These are phyloP conservation scores for Tuber indicum DNA, from an alignment of 495 filamentous ascomycete genomes.

Conservation along the genomic window DNA sequence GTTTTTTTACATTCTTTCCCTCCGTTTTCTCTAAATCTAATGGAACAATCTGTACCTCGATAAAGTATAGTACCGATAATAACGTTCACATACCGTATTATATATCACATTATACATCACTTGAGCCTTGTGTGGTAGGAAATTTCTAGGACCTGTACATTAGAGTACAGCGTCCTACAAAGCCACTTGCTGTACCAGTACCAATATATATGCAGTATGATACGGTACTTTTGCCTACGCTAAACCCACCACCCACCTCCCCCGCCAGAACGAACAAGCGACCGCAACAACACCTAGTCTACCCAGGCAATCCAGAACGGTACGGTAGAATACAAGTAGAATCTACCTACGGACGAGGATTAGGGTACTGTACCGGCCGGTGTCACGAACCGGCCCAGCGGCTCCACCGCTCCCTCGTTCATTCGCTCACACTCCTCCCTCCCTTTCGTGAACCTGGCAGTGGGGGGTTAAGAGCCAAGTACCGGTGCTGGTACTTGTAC, in stretches of 20 bases:
- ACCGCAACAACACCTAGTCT: no score
- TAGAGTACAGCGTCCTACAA: no score
- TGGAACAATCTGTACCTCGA: not conserved
- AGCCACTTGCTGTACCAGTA: no score
- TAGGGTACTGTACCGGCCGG: conserved; percentile 9
- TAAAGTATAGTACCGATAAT: not conserved
- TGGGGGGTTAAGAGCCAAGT: not conserved
- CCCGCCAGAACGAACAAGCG: no score
- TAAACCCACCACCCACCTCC: no score
- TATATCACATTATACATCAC: not conserved
- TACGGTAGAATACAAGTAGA: no score
- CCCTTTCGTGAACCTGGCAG: not conserved
- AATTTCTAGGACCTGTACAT: no score
- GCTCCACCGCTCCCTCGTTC: conserved; percentile 9
- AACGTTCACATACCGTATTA: not conserved
- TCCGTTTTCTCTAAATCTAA: not conserved
- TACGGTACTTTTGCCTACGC: no score
- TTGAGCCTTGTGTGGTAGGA: no score
- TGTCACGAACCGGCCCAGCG: conserved; percentile 38
- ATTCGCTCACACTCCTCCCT: not conserved
- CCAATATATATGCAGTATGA: no score
- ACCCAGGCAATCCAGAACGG: not conserved
- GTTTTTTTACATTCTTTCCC: not conserved
- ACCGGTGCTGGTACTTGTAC: not conserved
- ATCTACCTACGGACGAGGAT: conserved; percentile 17